These are phyloP conservation scores for Wallacemonas sp. DNA, from an alignment of 208 protist species.

Conservation along the genomic window DNA sequence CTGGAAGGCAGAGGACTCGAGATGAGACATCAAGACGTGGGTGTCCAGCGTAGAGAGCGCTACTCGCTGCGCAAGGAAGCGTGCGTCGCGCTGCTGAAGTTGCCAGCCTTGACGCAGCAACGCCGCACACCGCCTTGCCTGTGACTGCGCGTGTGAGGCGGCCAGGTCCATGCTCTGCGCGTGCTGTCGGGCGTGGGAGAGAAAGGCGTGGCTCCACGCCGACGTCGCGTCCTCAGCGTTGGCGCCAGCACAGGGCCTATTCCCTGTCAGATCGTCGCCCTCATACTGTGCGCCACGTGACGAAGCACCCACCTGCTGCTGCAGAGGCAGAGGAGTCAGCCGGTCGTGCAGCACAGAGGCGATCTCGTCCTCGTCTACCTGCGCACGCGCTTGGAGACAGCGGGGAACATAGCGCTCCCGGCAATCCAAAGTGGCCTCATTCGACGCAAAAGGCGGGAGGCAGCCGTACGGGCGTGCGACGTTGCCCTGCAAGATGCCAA, in stretches of 20 bases:
- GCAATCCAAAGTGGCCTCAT: no score
- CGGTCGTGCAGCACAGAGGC: no score
- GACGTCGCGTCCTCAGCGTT: no score
- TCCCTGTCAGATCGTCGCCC: no score
- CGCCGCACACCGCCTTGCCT: not conserved
- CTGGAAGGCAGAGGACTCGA: not conserved
- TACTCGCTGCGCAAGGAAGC: conserved; percentile 35
- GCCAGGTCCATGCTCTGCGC: not conserved
- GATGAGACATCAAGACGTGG: conserved; percentile 43
- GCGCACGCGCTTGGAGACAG: no score
- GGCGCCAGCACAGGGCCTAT: no score
- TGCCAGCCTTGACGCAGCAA: not conserved
- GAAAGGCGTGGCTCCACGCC: not conserved
- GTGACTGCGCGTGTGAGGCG: not conserved
- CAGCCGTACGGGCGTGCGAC: conserved; percentile 30
- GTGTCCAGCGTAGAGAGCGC: conserved; percentile 54
- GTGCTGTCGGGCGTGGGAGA: not conserved
- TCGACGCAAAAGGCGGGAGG: conserved; percentile 30
- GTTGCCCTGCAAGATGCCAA: conserved; percentile 66
- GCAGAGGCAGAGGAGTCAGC: no score
- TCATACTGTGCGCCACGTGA: no score
- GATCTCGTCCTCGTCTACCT: conserved; percentile 1
- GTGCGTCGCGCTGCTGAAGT: conserved; percentile 17
- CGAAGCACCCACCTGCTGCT: no score
- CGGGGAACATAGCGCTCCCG: no score